Evolutionary conservation across 805 yeast species (phyloP).

Genomic region (Candida caryicola): DNA sequence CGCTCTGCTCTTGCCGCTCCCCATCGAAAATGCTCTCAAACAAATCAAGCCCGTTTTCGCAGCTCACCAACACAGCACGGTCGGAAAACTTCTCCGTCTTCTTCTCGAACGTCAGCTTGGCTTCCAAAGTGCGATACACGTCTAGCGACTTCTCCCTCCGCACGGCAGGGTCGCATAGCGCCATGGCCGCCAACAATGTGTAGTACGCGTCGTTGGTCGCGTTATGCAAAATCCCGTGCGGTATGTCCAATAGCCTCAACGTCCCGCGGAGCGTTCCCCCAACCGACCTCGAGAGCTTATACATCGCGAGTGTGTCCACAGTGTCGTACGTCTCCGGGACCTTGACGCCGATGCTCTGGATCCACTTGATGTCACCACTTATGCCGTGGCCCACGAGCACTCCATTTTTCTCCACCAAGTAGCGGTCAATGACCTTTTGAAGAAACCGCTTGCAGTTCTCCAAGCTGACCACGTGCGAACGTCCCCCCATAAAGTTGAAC

Average conservation of each 20-base stretch:
- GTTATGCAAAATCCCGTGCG: conserved; percentile 26
- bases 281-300: conserved; percentile 11
- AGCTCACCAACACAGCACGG: conserved; percentile 3
- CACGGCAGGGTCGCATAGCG: conserved; percentile 21
- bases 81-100: conserved; percentile 12
- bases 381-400: conserved; percentile 19
- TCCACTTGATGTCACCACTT: conserved; percentile 13
- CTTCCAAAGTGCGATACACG: conserved; percentile 4
- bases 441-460: conserved; percentile 11
- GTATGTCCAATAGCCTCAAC: conserved; percentile 17
- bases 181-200: conserved; percentile 24
- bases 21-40: not conserved
- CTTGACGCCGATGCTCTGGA: conserved; percentile 12
- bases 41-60: not conserved
- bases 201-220: conserved; percentile 31
- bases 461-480: conserved; percentile 14
- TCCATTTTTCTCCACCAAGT: conserved; percentile 14
- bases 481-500: conserved; percentile 19
- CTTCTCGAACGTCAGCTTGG: conserved; percentile 7
- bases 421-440: conserved; percentile 12
- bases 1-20: too few relatives aligned
- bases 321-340: conserved; percentile 7
- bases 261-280: conserved; percentile 22
- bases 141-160: conserved; percentile 16
- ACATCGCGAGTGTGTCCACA: conserved; percentile 21